A percentile compares a stretch with the other conserved stretches of the same genome.
These are phyloP conservation scores for Dendrobium officinale DNA, from an alignment of 106 monocot genomes.

Conservation along the genomic window DNA sequence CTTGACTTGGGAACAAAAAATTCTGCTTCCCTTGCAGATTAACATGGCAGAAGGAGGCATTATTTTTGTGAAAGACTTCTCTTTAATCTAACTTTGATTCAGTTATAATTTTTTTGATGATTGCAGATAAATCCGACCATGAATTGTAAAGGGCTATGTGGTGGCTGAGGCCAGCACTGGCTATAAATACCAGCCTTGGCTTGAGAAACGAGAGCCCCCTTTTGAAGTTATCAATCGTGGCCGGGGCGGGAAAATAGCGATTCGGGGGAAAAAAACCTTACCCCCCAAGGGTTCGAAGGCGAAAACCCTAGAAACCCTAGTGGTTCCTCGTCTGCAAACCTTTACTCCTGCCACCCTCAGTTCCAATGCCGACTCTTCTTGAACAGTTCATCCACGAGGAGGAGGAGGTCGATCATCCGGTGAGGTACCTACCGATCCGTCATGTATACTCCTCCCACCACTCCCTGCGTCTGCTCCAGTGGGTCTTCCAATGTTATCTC, in stretches of 20 bases:
- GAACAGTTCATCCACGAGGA: slow-evolving; percentile 49
- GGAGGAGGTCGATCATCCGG: slow-evolving; percentile 41
- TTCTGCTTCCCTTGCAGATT: neutral
- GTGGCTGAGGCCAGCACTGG: neutral
- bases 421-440: slow-evolving; percentile 49
- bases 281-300: neutral
- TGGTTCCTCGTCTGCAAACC: neutral
- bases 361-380: slow-evolving; percentile 9
- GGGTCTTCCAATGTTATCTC: slow-evolving; percentile 55
- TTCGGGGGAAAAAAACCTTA: slow-evolving; percentile 6
- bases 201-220: neutral
- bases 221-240: slow-evolving; percentile 1
- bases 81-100: neutral
- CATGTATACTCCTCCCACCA: slow-evolving; percentile 64
- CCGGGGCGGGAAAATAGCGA: slow-evolving; percentile 39
- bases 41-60: neutral
- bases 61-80: neutral
- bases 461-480: slow-evolving; percentile 49
- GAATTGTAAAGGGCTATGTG: neutral
- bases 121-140: neutral
- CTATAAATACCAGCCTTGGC: slow-evolving; percentile 13
- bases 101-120: neutral
- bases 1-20: neutral
- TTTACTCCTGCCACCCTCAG: neutral
- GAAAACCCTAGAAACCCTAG: slow-evolving; percentile 16